Base-by-base conservation (phyloP, 768 basidiomycete genomes). In the Cystobasidium ongulense region DNA sequence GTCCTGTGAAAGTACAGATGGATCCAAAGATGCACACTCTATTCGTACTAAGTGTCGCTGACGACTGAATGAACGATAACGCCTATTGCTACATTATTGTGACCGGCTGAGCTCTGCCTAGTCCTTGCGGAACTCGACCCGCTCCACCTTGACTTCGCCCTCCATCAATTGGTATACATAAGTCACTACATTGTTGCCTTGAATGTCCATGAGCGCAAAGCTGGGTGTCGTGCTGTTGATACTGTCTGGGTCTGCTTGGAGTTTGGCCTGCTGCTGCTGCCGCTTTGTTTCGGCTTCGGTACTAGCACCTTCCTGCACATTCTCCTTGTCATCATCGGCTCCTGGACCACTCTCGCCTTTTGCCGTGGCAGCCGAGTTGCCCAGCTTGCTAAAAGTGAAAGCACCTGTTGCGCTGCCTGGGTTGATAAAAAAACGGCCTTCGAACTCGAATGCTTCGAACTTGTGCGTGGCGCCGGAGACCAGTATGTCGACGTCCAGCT, bases 401-500 rank as follows among this genome's bases (percentile, higher is more conserved):
- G 94, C 94, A 39, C 95, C 95, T 1, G 91, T 94, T 0, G 92
- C 95, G 1, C 90, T 90, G 0, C 95, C 95, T 1, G 94, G 95
- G 80, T 97, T 96, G 53, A 97, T 86, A 79, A 97, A 98, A 84
- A 98, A 99, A 71, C 89, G 87, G 72, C 88, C 86, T 75, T 92
- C 92, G 78, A 89, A 88, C 80, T 95, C 94, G 74, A 92, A 87
- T 27, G 94, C 93, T 81, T 96, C 92, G 82, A 98, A 97, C 33
- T 91, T 94, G 81, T 97, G 94, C 0, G 96, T 98, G 78, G 92
- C 92, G 0, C 96, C 96, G 1, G 89, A 91, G 25, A 98, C 83
- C 39, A 98, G 84, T 0, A 99, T 92, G 79, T 99, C 96, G 1
- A 97, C 96, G 80, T 98, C 95, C 90, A 99, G 92, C 82, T 94